A percentile compares a stretch with the other conserved stretches of the same genome.
These are phyloP conservation scores for Talaromyces thailandensis DNA, from an alignment of 495 filamentous ascomycete genomes.

Conservation along the genomic window DNA sequence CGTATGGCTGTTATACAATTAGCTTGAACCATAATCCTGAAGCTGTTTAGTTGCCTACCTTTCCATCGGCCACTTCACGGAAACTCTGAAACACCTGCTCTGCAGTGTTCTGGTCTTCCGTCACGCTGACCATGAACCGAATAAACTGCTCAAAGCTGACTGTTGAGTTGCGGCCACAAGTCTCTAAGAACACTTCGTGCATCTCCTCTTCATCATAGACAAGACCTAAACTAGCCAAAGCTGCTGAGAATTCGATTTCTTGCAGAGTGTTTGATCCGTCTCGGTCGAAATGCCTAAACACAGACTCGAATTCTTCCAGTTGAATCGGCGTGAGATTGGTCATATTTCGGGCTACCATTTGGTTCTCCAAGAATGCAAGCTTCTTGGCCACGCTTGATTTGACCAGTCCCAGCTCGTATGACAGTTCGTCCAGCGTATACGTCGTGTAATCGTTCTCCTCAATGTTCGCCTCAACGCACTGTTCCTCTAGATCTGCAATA, in stretches of 20 bases:
- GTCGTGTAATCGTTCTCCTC: slow-evolving; percentile 99
- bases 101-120: slow-evolving; percentile 95
- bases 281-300: slow-evolving; percentile 97
- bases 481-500: slow-evolving; percentile 71
- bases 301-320: slow-evolving; percentile 93
- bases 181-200: slow-evolving; percentile 80
- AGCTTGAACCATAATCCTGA: background rate
- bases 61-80: slow-evolving; percentile 93
- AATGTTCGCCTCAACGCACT: slow-evolving; percentile 93
- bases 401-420: slow-evolving; percentile 87
- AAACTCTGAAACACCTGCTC: slow-evolving; percentile 98
- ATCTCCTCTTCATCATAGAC: slow-evolving; percentile 95
- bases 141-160: slow-evolving; percentile 99
- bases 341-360: slow-evolving; percentile 95
- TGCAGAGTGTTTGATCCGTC: slow-evolving; percentile 83
- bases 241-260: slow-evolving; percentile 91
- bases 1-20: slow-evolving; percentile 58
- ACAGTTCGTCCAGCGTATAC: slow-evolving; percentile 91
- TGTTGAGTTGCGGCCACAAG: slow-evolving; percentile 52
- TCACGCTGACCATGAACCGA: slow-evolving; percentile 96
- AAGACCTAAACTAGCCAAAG: slow-evolving; percentile 82
- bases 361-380: slow-evolving; percentile 92
- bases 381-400: slow-evolving; percentile 89
- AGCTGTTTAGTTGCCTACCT: slow-evolving; percentile 34
- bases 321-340: slow-evolving; percentile 97